phyloP scores from a whole-genome alignment of 768 basidiomycete species.

The Suillus subaureus region DNA sequence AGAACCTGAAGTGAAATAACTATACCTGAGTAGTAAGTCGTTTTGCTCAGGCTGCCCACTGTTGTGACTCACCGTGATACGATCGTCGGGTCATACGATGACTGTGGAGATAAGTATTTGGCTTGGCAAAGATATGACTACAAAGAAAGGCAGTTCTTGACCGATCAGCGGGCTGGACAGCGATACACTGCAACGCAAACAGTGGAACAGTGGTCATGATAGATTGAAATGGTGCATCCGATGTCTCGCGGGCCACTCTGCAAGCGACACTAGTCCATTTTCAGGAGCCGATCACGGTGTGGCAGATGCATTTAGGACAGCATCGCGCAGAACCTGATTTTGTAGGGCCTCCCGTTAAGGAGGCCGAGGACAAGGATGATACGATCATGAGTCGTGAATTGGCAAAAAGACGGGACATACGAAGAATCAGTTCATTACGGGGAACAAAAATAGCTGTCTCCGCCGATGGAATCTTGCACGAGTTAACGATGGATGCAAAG shows the following conservation, averaged over 20 bases:
- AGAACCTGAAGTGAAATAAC: neutral
- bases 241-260: slow-evolving; percentile 60
- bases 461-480: neutral
- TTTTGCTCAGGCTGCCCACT: neutral
- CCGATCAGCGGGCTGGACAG: neutral
- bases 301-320: slow-evolving; percentile 89
- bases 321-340: slow-evolving; percentile 90
- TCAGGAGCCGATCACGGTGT: slow-evolving; percentile 72
- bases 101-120: neutral
- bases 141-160: neutral
- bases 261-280: slow-evolving; percentile 70
- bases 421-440: slow-evolving; percentile 79
- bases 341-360: slow-evolving; percentile 66
- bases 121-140: neutral
- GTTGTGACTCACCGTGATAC: neutral
- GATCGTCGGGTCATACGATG: neutral
- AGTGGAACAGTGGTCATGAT: neutral
- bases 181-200: neutral
- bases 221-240: slow-evolving; percentile 65
- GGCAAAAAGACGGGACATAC: slow-evolving; percentile 85
- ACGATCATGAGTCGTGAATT: slow-evolving; percentile 65
- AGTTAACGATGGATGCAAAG: too few relatives aligned
- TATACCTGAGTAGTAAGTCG: neutral
- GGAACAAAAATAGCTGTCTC: slow-evolving; percentile 39
- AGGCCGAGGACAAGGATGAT: slow-evolving; percentile 49